These are phyloP conservation scores for Parascedosporium putredinis DNA, from an alignment of 2,329 filamentous ascomycete genomes.

Conservation along the genomic window DNA sequence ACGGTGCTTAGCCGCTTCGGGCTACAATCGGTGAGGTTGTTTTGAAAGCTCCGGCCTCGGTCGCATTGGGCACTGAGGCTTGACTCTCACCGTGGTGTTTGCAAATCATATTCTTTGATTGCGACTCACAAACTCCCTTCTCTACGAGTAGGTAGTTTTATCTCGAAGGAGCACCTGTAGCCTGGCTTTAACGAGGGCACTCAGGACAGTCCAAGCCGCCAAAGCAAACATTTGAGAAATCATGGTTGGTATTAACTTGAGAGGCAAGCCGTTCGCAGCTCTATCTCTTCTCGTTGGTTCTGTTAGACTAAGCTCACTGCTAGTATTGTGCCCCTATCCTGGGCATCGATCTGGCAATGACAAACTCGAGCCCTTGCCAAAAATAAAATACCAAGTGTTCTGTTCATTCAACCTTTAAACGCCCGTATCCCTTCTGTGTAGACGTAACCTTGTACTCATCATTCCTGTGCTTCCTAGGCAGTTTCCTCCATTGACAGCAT, in stretches of 20 bases:
- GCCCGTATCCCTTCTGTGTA: not conserved
- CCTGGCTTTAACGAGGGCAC: too few relatives aligned
- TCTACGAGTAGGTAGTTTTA: too few relatives aligned
- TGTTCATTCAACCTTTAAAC: not conserved
- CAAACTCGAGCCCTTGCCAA: too few relatives aligned
- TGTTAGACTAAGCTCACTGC: not conserved
- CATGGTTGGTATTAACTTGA: too few relatives aligned
- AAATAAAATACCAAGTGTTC: not conserved
- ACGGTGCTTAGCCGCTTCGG: not conserved
- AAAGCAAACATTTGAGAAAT: too few relatives aligned
- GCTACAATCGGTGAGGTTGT: not conserved
- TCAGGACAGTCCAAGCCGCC: too few relatives aligned
- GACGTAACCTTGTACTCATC: conserved; percentile 3
- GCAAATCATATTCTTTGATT: too few relatives aligned
- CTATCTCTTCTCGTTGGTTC: too few relatives aligned
- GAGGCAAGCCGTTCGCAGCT: too few relatives aligned
- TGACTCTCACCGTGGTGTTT: too few relatives aligned
- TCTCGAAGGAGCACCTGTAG: too few relatives aligned
- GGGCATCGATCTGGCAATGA: not conserved
- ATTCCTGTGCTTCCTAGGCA: not conserved
- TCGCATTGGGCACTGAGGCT: not conserved
- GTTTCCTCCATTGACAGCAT: not conserved
- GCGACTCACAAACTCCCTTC: too few relatives aligned
- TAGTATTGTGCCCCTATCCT: not conserved
- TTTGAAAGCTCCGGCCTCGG: not conserved